Evolutionary conservation across 2,329 filamentous ascomycete genomes (phyloP).

Genomic region (Fusarium nodosum): DNA sequence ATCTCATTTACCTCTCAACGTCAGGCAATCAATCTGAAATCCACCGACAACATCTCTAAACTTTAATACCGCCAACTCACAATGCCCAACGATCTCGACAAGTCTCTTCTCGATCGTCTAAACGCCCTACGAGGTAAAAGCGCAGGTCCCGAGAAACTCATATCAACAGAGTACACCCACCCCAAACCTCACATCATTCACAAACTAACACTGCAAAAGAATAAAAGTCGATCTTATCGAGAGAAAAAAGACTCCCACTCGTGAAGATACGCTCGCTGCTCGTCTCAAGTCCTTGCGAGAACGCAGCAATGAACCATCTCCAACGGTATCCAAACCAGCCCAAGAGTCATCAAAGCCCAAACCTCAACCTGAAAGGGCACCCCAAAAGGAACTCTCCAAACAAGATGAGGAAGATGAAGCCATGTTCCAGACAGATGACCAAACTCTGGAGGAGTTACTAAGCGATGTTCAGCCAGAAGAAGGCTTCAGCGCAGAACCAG

Average conservation of each 20-base stretch:
- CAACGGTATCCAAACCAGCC: constrained; percentile 30
- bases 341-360: constrained; percentile 5
- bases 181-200: constrained; percentile 7
- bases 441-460: constrained; percentile 66
- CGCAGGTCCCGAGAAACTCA: constrained; percentile 55
- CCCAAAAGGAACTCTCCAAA: background rate
- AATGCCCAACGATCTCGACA: constrained; percentile 59
- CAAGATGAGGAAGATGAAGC: constrained; percentile 56
- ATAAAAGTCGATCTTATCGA: constrained; percentile 58
- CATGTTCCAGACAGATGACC: constrained; percentile 64
- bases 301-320: constrained; percentile 52
- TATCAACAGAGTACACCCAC: constrained; percentile 56
- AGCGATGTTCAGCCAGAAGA: constrained; percentile 58
- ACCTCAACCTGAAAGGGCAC: constrained; percentile 5
- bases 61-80: rapidly evolving
- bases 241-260: constrained; percentile 58
- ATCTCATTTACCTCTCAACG: constrained; percentile 6
- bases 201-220: constrained; percentile 19
- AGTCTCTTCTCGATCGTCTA: constrained; percentile 66
- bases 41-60: too few species aligned
- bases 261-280: constrained; percentile 65
- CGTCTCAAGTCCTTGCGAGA: constrained; percentile 66
- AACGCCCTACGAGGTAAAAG: constrained; percentile 62
- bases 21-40: background rate
- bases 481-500: constrained; percentile 39